Conservation (phyloP, 805 yeast species). For the Candida awuae region DNA sequence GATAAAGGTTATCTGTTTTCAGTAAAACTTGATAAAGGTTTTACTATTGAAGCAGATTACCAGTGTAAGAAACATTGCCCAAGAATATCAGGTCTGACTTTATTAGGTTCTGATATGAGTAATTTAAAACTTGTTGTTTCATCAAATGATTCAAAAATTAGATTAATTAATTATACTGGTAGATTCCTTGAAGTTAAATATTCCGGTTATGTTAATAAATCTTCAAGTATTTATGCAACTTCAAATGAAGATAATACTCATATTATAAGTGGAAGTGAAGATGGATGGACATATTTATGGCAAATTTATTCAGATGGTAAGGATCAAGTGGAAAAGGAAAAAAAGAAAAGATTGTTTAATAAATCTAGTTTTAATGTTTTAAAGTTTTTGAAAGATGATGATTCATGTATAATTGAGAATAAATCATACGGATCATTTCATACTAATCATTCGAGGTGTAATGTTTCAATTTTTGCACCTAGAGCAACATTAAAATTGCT, state of each 20-base stretch:
- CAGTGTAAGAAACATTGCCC: constrained; percentile 44
- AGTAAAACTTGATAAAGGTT: constrained; percentile 45
- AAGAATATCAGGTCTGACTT: constrained; percentile 70
- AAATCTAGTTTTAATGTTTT: constrained; percentile 9
- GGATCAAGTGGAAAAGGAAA: constrained; percentile 19
- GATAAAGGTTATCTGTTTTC: constrained; percentile 62
- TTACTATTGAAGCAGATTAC: constrained; percentile 39
- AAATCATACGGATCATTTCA: constrained; percentile 62
- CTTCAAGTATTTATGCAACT: constrained; percentile 65
- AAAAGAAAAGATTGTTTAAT: constrained; percentile 3
- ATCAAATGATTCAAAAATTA: constrained; percentile 72
- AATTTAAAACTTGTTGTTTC: constrained; percentile 43
- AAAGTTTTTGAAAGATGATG: constrained; percentile 27
- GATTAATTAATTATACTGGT: constrained; percentile 52
- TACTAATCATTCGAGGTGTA: constrained; percentile 67
- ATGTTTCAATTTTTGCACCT: constrained; percentile 76
- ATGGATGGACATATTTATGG: constrained; percentile 85
- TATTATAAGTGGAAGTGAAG: constrained; percentile 77
- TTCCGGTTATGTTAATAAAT: constrained; percentile 65
- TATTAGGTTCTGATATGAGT: constrained; percentile 26
- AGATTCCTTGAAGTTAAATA: constrained; percentile 55
- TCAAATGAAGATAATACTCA: constrained; percentile 48
- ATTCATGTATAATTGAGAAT: constrained; percentile 39
- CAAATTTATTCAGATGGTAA: constrained; percentile 15
- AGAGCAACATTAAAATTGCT: constrained; percentile 52